Conservation (phyloP, 2,329 filamentous ascomycete genomes). For the Zopfia rhizophila region DNA sequence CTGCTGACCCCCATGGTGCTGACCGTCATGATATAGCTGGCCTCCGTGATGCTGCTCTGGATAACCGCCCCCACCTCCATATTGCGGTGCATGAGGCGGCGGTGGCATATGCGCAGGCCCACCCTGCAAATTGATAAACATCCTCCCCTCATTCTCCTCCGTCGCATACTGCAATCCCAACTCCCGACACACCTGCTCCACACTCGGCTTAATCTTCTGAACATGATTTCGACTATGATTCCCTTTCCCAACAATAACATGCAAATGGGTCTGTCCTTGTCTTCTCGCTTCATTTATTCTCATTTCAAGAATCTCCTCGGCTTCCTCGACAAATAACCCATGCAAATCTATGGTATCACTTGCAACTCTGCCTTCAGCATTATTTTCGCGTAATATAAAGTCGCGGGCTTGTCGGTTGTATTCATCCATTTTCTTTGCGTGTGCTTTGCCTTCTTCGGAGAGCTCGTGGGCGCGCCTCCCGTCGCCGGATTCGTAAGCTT, state of each 20-base stretch:
- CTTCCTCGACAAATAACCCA: conserved; percentile 93
- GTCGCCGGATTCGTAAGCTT: conserved; percentile 86
- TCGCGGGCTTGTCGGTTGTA: conserved; percentile 93
- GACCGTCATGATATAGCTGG: conserved; percentile 43
- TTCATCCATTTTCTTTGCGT: conserved; percentile 84
- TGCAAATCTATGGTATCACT: conserved; percentile 92
- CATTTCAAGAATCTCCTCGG: conserved; percentile 87
- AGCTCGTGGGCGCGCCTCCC: conserved; percentile 84
- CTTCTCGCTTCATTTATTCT: conserved; percentile 81
- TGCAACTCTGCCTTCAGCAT: conserved; percentile 77
- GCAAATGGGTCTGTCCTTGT: conserved; percentile 81
- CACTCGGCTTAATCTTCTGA: conserved; percentile 94
- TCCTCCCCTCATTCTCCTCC: conserved; percentile 88
- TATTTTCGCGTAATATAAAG: conserved; percentile 96
- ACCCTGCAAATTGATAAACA: conserved; percentile 87
- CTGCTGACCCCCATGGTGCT: conserved; percentile 54
- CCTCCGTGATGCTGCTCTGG: conserved; percentile 51
- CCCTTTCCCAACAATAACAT: conserved; percentile 96
- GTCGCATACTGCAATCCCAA: conserved; percentile 84
- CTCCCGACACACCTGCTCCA: conserved; percentile 86
- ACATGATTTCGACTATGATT: conserved; percentile 85
- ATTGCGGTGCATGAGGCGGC: conserved; percentile 52
- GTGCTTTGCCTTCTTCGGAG: conserved; percentile 84
- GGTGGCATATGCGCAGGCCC: conserved; percentile 61
- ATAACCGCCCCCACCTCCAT: conserved; percentile 40